Evolutionary conservation across 495 filamentous ascomycete genomes (phyloP).

Genomic region (Apodospora peruviana): DNA sequence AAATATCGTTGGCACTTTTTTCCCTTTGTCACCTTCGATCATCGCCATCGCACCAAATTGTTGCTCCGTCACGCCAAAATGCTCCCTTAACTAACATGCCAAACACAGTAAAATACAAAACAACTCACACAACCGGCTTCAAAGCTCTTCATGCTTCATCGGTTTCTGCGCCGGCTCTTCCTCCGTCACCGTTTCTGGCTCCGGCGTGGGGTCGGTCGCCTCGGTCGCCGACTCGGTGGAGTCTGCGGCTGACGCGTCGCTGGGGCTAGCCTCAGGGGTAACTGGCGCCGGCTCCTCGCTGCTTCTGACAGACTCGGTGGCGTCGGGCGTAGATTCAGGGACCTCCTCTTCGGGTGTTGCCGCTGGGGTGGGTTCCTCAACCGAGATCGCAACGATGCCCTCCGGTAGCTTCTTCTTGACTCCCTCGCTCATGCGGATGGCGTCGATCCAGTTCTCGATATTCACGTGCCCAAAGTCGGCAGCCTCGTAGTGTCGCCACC

Average conservation of each 20-base stretch:
- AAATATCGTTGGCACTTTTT: background rate
- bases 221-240: constrained; percentile 22
- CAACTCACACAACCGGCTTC: background rate
- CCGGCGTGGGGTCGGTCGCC: constrained; percentile 22
- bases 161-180: constrained; percentile 11
- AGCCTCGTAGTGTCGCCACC: constrained; percentile 70
- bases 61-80: background rate
- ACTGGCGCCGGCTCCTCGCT: constrained; percentile 23
- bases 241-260: constrained; percentile 17
- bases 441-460: constrained; percentile 83
- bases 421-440: constrained; percentile 78
- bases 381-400: constrained; percentile 58
- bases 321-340: constrained; percentile 32
- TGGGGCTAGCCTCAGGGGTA: constrained; percentile 31
- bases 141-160: constrained; percentile 42
- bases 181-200: constrained; percentile 21
- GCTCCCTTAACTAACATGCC: constrained; percentile 1
- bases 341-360: constrained; percentile 31
- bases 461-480: constrained; percentile 51
- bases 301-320: constrained; percentile 21
- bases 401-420: constrained; percentile 76
- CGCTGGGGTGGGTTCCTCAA: constrained; percentile 34
- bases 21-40: background rate
- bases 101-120: background rate
- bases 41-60: background rate